phyloP scores from a whole-genome alignment of 306 rosid genomes.

The Lagenaria siceraria region DNA sequence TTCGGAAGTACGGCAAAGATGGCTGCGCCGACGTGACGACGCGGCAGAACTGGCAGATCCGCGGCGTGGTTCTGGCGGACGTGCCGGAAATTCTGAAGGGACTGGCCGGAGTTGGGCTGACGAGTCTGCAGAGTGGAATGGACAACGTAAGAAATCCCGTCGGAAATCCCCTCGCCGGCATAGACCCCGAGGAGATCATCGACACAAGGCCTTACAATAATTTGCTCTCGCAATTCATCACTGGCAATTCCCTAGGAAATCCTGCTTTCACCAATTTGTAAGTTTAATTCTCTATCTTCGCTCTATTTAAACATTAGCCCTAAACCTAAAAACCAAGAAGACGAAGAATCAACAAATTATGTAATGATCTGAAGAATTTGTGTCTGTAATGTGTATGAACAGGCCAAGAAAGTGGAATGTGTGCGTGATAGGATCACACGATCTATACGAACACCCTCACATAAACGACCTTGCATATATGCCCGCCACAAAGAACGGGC shows the following conservation, averaged over 20 bases:
- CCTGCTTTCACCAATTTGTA: slow-evolving; percentile 59
- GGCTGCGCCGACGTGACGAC: slow-evolving; percentile 98
- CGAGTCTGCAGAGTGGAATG: slow-evolving; percentile 97
- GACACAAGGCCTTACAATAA: slow-evolving; percentile 74
- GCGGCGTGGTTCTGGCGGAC: slow-evolving; percentile 74
- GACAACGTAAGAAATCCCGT: slow-evolving; percentile 97
- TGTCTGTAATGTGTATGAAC: slow-evolving; percentile 6
- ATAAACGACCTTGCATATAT: slow-evolving; percentile 96
- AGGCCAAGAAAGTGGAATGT: slow-evolving; percentile 99
- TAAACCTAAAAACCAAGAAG: background rate
- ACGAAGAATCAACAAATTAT: background rate
- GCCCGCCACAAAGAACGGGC: slow-evolving; percentile 72
- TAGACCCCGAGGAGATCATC: slow-evolving; percentile 71
- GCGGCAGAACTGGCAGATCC: slow-evolving; percentile 90
- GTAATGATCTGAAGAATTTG: background rate
- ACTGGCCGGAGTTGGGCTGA: slow-evolving; percentile 67
- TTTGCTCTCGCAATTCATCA: slow-evolving; percentile 73
- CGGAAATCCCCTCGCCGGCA: slow-evolving; percentile 90
- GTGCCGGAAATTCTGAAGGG: slow-evolving; percentile 85
- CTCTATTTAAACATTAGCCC: background rate
- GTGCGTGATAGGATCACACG: slow-evolving; percentile 85
- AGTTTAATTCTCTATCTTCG: background rate
- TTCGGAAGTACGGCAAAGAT: slow-evolving; percentile 69
- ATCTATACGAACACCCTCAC: slow-evolving; percentile 93
- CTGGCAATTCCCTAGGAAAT: slow-evolving; percentile 67